Percentiles rank a stretch among this genome's conserved stretches.
Evolutionary conservation across 352 stramenopile species (phyloP).

Genomic region (Pythium guiyangense): DNA sequence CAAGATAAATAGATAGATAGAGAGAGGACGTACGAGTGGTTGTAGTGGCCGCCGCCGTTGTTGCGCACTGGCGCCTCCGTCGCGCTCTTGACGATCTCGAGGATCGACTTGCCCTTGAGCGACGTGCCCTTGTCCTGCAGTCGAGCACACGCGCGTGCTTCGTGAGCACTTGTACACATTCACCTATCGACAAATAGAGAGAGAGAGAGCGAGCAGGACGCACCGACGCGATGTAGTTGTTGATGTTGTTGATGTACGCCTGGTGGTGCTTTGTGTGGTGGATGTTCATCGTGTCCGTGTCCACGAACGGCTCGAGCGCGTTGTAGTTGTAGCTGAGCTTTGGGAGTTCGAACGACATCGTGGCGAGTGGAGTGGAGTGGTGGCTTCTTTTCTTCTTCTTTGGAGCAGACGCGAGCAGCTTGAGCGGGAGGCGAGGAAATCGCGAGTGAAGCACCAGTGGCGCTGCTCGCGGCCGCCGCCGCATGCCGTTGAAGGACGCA

Average conservation of each 20-base stretch:
- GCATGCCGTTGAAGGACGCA: neutral
- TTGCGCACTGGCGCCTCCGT: slow-evolving; percentile 77
- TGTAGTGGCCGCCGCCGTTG: slow-evolving; percentile 85
- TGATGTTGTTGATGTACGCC: slow-evolving; percentile 89
- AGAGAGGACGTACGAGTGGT: slow-evolving; percentile 48
- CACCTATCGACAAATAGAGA: neutral
- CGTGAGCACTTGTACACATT: no score
- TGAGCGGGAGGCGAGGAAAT: slow-evolving; percentile 27
- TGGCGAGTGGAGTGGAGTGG: neutral
- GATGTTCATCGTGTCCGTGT: slow-evolving; percentile 89
- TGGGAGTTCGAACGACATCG: slow-evolving; percentile 76
- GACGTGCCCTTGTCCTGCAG: slow-evolving; percentile 57
- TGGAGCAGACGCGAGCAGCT: no score
- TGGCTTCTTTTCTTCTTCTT: slow-evolving; percentile 8
- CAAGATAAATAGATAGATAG: no score
- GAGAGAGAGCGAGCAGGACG: no score
- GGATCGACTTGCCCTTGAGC: slow-evolving; percentile 77
- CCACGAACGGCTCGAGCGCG: slow-evolving; percentile 86
- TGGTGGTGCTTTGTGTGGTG: slow-evolving; percentile 92
- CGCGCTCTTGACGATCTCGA: slow-evolving; percentile 69
- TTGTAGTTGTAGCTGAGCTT: slow-evolving; percentile 86
- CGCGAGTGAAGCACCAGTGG: slow-evolving; percentile 20
- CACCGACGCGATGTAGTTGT: slow-evolving; percentile 78
- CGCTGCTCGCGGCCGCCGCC: no score
- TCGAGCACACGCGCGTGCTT: neutral